Percentiles rank a stretch among this genome's conserved stretches.
phyloP scores from a whole-genome alignment of 257 asterid species.

The Echium plantagineum region DNA sequence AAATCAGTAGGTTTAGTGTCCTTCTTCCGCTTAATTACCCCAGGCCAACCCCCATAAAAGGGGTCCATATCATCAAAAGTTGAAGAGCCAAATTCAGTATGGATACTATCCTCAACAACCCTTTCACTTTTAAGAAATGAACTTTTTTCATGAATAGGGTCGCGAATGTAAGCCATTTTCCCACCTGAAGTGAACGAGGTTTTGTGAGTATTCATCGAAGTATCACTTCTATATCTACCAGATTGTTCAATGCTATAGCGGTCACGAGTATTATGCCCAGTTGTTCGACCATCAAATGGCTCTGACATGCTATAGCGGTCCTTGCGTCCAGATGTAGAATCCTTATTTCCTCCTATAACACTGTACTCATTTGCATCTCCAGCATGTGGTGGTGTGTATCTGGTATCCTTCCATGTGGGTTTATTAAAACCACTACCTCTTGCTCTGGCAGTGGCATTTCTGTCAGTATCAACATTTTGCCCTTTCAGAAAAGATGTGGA shows the following conservation, averaged over 20 bases:
- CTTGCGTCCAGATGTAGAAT: conserved; percentile 36
- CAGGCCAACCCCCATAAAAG: conserved; percentile 62
- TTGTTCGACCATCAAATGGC: conserved; percentile 35
- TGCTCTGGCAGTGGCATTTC: conserved; percentile 26
- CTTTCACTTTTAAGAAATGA: conserved; percentile 37
- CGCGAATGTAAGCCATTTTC: conserved; percentile 31
- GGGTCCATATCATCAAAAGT: conserved; percentile 72
- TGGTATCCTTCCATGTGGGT: conserved; percentile 38
- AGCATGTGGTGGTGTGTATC: conserved; percentile 26
- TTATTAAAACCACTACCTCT: conserved; percentile 29
- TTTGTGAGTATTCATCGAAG: conserved; percentile 33
- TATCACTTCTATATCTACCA: conserved; percentile 40
- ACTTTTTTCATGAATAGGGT: conserved; percentile 43
- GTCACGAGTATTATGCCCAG: conserved; percentile 35
- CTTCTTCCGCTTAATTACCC: conserved; percentile 77
- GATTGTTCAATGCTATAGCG: conserved; percentile 41
- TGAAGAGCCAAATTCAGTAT: conserved; percentile 21
- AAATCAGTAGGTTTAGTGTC: conserved; percentile 57
- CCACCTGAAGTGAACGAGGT: conserved; percentile 41
- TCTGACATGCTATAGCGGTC: conserved; percentile 37
- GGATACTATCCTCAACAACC: conserved; percentile 51
- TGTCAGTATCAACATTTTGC: conserved; percentile 7
- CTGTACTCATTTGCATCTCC: conserved; percentile 37
- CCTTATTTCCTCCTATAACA: conserved; percentile 27
- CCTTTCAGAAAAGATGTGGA: conserved; percentile 31